phyloP scores from a whole-genome alignment of 2,329 filamentous ascomycete genomes.

The Neonectria magnoliae region DNA sequence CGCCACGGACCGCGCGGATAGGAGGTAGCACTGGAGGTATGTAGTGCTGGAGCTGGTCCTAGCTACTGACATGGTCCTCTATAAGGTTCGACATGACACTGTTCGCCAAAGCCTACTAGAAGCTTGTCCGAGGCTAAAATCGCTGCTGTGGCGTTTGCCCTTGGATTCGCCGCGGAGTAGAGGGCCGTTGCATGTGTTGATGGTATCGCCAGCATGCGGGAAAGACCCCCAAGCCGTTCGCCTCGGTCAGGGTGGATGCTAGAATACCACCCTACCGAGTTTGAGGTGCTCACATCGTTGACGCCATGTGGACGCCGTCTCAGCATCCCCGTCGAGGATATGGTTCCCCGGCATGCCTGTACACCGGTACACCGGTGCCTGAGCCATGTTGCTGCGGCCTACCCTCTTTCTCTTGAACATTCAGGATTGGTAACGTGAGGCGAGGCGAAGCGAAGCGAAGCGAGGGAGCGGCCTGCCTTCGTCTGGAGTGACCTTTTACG shows the following conservation, averaged over 20 bases:
- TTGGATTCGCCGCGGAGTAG: slow-evolving; percentile 8
- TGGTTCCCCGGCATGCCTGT: slow-evolving; percentile 2
- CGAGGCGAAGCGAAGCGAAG: slow-evolving; percentile 14
- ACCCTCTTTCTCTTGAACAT: background rate
- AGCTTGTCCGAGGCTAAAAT: slow-evolving; percentile 4
- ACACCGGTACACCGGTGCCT: background rate
- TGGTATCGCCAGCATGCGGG: slow-evolving; percentile 4
- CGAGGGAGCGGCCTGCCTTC: slow-evolving; percentile 16
- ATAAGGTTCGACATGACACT: slow-evolving; percentile 1
- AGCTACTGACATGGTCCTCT: background rate
- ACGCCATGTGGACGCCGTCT: slow-evolving; percentile 35
- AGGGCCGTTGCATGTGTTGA: slow-evolving; percentile 2
- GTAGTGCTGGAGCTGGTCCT: background rate
- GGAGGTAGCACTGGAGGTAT: background rate
- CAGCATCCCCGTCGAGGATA: slow-evolving; percentile 16
- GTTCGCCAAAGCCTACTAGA: slow-evolving; percentile 8
- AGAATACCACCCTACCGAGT: slow-evolving; percentile 34
- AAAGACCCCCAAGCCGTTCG: background rate
- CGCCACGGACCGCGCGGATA: background rate
- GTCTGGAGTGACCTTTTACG: background rate
- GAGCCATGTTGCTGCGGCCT: background rate
- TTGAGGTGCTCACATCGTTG: slow-evolving; percentile 32
- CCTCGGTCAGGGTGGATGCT: slow-evolving; percentile 28
- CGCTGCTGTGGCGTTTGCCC: slow-evolving; percentile 16
- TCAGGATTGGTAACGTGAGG: slow-evolving; percentile 13